phyloP scores from a whole-genome alignment of 805 yeast genomes.

The Schizosaccharomyces osmophilus region DNA sequence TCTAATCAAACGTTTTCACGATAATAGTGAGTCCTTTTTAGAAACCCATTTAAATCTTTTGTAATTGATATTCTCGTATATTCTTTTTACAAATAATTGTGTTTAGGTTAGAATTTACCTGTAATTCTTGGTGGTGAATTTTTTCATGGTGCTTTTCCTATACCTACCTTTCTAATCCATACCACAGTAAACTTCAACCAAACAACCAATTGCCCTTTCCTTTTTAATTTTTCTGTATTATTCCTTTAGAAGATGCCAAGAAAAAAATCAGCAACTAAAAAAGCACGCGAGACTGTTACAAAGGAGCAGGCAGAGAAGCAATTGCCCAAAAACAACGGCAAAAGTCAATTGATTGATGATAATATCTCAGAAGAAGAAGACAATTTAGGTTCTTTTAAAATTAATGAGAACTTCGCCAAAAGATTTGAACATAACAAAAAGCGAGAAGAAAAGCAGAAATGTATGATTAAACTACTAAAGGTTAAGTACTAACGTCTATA shows the following conservation, averaged over 20 bases:
- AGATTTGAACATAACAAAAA: conserved; percentile 14
- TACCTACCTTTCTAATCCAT: neutral
- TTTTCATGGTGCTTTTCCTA: neutral
- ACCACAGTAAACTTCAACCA: neutral
- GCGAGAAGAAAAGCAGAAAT: conserved; percentile 12
- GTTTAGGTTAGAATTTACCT: no score
- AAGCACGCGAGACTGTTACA: neutral
- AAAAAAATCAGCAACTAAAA: conserved; percentile 2
- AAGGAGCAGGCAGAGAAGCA: neutral
- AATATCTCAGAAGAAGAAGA: neutral
- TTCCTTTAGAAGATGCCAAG: neutral
- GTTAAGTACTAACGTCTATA: neutral
- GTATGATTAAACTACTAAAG: conserved; percentile 1
- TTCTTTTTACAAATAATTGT: no score
- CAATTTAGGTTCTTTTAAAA: conserved; percentile 2
- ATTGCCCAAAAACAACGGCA: neutral
- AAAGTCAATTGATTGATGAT: neutral
- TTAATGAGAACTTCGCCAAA: conserved; percentile 11
- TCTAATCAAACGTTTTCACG: no score
- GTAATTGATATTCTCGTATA: no score
- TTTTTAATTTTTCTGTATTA: no score
- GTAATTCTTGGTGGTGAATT: neutral
- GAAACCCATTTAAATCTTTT: no score
- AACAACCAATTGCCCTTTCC: neutral
- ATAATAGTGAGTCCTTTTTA: no score